Conservation (phyloP, 495 filamentous ascomycete genomes). For the Hyaloscypha hepaticicola region DNA sequence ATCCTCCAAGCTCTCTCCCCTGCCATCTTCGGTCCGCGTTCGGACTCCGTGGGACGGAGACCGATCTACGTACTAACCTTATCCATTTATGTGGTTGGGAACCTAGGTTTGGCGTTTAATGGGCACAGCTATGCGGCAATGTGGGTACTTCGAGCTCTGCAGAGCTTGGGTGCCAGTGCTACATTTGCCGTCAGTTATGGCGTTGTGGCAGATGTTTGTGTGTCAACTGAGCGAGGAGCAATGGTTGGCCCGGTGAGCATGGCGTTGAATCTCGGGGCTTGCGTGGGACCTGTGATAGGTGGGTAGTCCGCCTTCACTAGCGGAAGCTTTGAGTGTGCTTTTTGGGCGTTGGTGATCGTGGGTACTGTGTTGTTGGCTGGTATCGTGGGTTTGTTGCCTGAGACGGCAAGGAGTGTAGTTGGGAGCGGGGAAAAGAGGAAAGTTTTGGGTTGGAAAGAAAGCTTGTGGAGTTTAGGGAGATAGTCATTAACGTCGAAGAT, state of each 20-base stretch:
- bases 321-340: slow-evolving; percentile 36
- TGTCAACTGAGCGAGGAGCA: slow-evolving; percentile 38
- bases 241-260: slow-evolving; percentile 32
- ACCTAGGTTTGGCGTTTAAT: background rate
- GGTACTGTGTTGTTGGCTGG: background rate
- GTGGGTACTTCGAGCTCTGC: background rate
- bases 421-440: background rate
- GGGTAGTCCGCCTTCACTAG: slow-evolving; percentile 43
- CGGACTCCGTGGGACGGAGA: background rate
- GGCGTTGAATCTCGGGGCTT: slow-evolving; percentile 2
- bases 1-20: slow-evolving; percentile 14
- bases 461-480: too few species aligned
- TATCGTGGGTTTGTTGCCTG: slow-evolving; percentile 1
- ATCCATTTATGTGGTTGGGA: background rate
- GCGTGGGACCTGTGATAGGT: slow-evolving; percentile 40
- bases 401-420: slow-evolving; percentile 12
- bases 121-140: background rate
- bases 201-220: slow-evolving; percentile 40
- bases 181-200: slow-evolving; percentile 34
- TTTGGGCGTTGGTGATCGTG: slow-evolving; percentile 27
- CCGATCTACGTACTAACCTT: background rate
- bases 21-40: slow-evolving; percentile 20
- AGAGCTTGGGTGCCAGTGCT: background rate
- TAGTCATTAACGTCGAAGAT: too few species aligned
- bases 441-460: too few species aligned